A percentile compares a stretch with the other conserved stretches of the same genome.
These are phyloP conservation scores for Chenopodium formosanum DNA, from an alignment of 148 eudicot species.

Conservation along the genomic window DNA sequence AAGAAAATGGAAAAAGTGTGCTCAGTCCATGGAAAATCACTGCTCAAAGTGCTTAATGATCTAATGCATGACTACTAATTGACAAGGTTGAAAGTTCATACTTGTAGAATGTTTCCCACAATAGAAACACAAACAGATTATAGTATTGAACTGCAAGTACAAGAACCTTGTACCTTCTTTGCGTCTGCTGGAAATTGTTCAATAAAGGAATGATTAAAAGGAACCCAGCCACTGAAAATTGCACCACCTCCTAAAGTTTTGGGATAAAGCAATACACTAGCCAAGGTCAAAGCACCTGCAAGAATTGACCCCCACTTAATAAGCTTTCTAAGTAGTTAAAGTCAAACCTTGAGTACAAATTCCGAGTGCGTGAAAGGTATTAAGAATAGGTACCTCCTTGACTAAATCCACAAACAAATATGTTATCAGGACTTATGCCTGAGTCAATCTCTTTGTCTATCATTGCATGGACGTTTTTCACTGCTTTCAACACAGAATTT, in stretches of 20 bases:
- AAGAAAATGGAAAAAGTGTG: not conserved
- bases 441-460: constrained; percentile 85
- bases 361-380: not conserved
- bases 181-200: constrained; percentile 69
- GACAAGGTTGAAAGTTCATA: not conserved
- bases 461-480: constrained; percentile 69
- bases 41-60: not conserved
- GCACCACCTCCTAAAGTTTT: constrained; percentile 95
- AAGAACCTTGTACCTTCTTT: constrained; percentile 58
- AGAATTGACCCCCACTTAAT: not conserved
- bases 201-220: constrained; percentile 64
- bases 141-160: not conserved
- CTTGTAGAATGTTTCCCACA: constrained; percentile 7
- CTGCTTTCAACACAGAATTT: constrained; percentile 67
- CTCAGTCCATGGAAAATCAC: not conserved
- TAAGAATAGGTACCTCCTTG: constrained; percentile 79
- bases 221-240: constrained; percentile 97
- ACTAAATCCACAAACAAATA: constrained; percentile 97
- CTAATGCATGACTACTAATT: not conserved
- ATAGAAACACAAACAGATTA: not conserved
- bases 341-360: constrained; percentile 8
- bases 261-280: constrained; percentile 89
- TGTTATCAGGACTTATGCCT: constrained; percentile 74
- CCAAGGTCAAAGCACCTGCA: constrained; percentile 93
- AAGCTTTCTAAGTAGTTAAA: not conserved